These are phyloP conservation scores for Paraphaeosphaeria sporulosa DNA, from an alignment of 2,329 filamentous ascomycete genomes.

Conservation along the genomic window DNA sequence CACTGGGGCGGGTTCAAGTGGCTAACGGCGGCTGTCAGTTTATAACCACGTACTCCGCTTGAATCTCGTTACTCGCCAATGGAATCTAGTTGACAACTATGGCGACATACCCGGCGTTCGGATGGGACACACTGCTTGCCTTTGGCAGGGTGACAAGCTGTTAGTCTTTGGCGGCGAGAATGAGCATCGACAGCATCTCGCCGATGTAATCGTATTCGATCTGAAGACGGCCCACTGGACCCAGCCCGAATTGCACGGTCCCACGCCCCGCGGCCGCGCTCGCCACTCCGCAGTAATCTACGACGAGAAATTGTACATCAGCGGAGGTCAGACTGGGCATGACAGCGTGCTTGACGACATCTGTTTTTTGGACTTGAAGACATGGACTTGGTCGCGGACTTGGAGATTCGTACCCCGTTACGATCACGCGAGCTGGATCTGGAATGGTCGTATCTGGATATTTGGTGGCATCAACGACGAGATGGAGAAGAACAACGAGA, in stretches of 20 bases:
- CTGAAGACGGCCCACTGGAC: constrained; percentile 95
- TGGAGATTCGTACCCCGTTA: constrained; percentile 97
- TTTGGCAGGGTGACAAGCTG: constrained; percentile 94
- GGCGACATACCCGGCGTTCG: constrained; percentile 96
- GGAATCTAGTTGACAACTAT: constrained; percentile 97
- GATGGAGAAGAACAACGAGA: constrained; percentile 94
- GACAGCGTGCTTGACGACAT: constrained; percentile 96
- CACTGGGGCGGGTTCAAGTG: not conserved
- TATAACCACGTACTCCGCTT: constrained; percentile 96
- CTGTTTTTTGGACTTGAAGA: constrained; percentile 95
- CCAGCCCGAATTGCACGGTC: constrained; percentile 84
- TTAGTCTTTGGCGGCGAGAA: constrained; percentile 98
- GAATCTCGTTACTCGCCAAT: constrained; percentile 86
- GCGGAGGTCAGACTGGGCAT: constrained; percentile 93
- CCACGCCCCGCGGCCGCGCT: constrained; percentile 86
- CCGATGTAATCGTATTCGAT: constrained; percentile 95
- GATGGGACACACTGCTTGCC: constrained; percentile 95
- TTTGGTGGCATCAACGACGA: constrained; percentile 94
- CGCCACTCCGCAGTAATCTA: constrained; percentile 93
- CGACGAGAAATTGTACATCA: constrained; percentile 95
- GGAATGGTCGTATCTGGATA: constrained; percentile 92
- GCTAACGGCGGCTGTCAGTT: constrained; percentile 57
- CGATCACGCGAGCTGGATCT: constrained; percentile 94
- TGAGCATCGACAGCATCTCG: constrained; percentile 93
- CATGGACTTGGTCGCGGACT: constrained; percentile 94